Evolutionary conservation across 495 filamentous ascomycete genomes (phyloP).

Genomic region (Lasiosphaeriaceae sp.): DNA sequence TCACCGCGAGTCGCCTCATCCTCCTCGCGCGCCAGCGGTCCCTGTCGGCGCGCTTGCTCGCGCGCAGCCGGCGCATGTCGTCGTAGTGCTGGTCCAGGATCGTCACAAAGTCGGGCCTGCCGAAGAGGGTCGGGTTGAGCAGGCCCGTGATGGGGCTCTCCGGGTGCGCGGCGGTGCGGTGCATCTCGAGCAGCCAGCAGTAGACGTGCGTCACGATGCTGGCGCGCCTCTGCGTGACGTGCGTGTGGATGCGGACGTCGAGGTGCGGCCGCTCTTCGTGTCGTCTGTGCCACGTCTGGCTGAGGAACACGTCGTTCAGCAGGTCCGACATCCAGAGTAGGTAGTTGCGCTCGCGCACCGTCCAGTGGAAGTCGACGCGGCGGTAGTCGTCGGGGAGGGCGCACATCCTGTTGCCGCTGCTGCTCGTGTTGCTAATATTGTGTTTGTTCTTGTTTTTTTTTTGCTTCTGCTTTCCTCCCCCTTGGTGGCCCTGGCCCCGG

Average conservation of each 20-base stretch:
- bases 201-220: conserved; percentile 35
- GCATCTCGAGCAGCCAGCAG: conserved; percentile 34
- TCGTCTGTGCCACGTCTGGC: conserved; percentile 9
- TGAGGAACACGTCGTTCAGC: conserved; percentile 28
- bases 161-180: conserved; percentile 31
- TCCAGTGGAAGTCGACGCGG: conserved; percentile 42
- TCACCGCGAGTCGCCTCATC: no score
- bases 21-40: conserved; percentile 8
- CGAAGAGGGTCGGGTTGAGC: conserved; percentile 41
- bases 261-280: conserved; percentile 16
- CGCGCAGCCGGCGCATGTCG: conserved; percentile 25
- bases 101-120: conserved; percentile 53
- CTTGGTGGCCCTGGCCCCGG: neutral
- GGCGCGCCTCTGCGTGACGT: conserved; percentile 36
- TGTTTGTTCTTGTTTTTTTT: no score
- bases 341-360: conserved; percentile 33
- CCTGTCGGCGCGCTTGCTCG: conserved; percentile 16
- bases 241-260: conserved; percentile 35
- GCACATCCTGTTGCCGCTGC: neutral
- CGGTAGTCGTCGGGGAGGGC: conserved; percentile 15
- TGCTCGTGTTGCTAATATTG: neutral
- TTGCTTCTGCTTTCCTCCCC: no score
- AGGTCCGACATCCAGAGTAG: conserved; percentile 41
- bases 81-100: conserved; percentile 39
- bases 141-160: conserved; percentile 35